Evolutionary conservation across 2,329 filamentous ascomycete species (phyloP).

Genomic region (Capronia americana): DNA sequence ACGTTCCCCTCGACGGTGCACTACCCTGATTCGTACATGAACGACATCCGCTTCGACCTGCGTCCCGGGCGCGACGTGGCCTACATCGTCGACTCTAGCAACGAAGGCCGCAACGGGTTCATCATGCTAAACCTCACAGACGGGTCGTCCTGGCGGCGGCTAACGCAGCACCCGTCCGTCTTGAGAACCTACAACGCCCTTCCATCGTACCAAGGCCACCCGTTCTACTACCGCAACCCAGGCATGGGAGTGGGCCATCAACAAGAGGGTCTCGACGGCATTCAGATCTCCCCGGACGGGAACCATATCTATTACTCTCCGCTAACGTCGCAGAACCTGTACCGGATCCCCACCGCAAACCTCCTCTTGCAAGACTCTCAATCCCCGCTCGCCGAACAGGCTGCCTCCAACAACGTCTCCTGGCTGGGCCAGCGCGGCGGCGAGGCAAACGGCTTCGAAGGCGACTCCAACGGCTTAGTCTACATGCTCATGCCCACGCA

Average conservation of each 20-base stretch:
- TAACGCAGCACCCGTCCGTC: constrained; percentile 37
- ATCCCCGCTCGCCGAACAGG: constrained; percentile 46
- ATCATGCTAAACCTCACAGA: constrained; percentile 47
- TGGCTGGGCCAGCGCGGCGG: constrained; percentile 55
- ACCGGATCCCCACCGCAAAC: constrained; percentile 46
- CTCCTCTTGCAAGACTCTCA: constrained; percentile 42
- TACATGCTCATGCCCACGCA: constrained; percentile 57
- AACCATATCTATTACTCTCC: constrained; percentile 54
- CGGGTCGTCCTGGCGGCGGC: constrained; percentile 35
- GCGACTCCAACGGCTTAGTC: constrained; percentile 52
- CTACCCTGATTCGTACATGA: constrained; percentile 56
- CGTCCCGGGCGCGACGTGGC: constrained; percentile 52
- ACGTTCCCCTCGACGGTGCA: constrained; percentile 53
- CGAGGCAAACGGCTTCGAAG: constrained; percentile 55
- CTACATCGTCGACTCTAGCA: constrained; percentile 55
- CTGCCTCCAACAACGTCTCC: constrained; percentile 55
- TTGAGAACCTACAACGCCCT: constrained; percentile 38
- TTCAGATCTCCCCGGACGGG: constrained; percentile 46
- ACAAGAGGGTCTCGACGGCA: constrained; percentile 46
- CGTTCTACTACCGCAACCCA: neutral
- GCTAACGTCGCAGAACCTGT: constrained; percentile 47
- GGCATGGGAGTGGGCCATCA: constrained; percentile 39
- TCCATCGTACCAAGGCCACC: neutral
- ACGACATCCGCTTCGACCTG: constrained; percentile 56
- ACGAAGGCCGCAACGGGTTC: constrained; percentile 55